Base-by-base conservation (phyloP, 495 filamentous ascomycete species). In the Cercophora sp. region DNA sequence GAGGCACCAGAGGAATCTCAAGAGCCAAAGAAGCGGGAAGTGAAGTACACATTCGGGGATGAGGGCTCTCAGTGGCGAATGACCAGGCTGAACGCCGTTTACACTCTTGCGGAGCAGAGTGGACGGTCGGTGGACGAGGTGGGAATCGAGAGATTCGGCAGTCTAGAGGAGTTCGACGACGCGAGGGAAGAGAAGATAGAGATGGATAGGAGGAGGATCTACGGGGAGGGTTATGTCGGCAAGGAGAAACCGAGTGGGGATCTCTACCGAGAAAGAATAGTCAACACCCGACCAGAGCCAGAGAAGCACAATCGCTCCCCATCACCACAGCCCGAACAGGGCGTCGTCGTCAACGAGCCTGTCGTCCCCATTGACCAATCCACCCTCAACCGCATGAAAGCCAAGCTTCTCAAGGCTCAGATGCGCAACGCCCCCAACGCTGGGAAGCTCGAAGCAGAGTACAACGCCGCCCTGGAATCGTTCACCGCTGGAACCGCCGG, bases 181-280 rank as follows among this genome's bases (percentile, higher is more conserved):
- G 92, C 90, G 3, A 78, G 93, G 47, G 93, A 99, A 64, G 94
- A 99, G 63, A 86, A 96, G 71, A 83, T 81, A n/a, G 93, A 99
- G 61, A 48, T 99, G 48, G 94, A 94, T 32, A 78, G 93, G 29
- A 79, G 91, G 48, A 81, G 84, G 47, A 81, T 83, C 36, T 99
- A 97, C 61, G 94, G 94, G 0, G 75, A 85, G 46, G 88, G 86
- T 24, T 96, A 92, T 60, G 82, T 91, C 22, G 86, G 85, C 29
- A 95, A 96, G 60, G 81, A 87, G 41, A 96, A 89, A 57, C 93
- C 93, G 3, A 88, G 81, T 46, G 94, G 93, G 5, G 89, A 96
- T 52, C 68, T 99, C 1, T 96, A 85, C 57, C 75, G 83, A 51
- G 87, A 96, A 66, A 73, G 91, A 32, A 53, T 62, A 48, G 58